phyloP scores from a whole-genome alignment of 495 filamentous ascomycete species.

The Lophium mytilinum region DNA sequence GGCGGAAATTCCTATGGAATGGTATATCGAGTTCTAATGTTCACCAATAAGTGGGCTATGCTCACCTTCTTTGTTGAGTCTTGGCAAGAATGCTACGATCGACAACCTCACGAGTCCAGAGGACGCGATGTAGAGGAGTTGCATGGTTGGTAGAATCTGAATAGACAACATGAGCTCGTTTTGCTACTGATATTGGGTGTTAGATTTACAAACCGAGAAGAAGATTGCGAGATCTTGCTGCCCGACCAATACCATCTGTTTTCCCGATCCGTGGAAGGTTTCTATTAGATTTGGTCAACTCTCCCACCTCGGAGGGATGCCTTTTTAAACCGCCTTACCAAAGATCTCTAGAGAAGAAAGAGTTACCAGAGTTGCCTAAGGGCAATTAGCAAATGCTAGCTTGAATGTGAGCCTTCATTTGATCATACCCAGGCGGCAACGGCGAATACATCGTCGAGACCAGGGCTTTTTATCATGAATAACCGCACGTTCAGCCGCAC shows the following conservation, averaged over 20 bases:
- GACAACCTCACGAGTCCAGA: conserved; percentile 28
- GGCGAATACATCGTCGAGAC: background rate
- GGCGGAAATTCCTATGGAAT: too few species aligned
- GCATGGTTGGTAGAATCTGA: conserved; percentile 8
- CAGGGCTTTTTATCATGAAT: background rate
- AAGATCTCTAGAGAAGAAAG: background rate
- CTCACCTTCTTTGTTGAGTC: conserved; percentile 29
- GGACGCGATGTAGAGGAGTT: conserved; percentile 27
- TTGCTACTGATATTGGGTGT: conserved; percentile 2
- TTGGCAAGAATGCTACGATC: conserved; percentile 28
- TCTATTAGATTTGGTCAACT: background rate
- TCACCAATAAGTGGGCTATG: too few species aligned
- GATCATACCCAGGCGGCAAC: background rate
- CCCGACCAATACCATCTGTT: background rate
- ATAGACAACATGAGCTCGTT: conserved; percentile 1
- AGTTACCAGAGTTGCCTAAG: background rate
- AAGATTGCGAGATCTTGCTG: background rate
- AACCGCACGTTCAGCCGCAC: background rate
- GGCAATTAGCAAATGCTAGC: too few species aligned
- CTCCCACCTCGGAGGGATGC: too few species aligned
- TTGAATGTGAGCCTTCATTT: background rate
- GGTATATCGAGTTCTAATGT: too few species aligned
- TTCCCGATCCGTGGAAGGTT: background rate
- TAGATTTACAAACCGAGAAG: background rate
- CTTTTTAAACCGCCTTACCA: background rate